Evolutionary conservation across 2,329 filamentous ascomycete genomes (phyloP), one percentile per base, ranked within the genome.

Genomic region (Paradendryphiella salina): DNA sequence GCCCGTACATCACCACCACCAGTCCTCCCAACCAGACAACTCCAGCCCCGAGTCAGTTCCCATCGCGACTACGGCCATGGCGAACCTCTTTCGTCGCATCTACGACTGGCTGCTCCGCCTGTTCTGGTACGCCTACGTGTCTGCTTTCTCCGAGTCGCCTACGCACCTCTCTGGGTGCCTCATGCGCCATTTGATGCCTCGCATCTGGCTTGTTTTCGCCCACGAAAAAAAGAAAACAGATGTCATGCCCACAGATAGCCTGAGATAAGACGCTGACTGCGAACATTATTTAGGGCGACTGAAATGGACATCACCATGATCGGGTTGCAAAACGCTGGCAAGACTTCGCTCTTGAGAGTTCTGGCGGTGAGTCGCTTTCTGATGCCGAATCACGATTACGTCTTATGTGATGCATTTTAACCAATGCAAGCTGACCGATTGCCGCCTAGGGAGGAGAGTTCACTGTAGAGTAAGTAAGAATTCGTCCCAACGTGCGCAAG

Each of bases 241-340:
- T 58, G 32, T 43, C 23, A 37, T 36, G 11, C 14, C 33, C 48
- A 38, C 56, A 46, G 31, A 63, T 41, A 31, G 47, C 39, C 11
- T 31, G 42, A 50, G 34, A 54, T 54, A 46, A 33, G 18, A 52
- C 52, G 60, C 68, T 68, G 57, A 66, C 52, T 50, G 35, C 29
- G 50, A 42, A 50, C 53, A 45, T 50, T 56, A 44, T 61, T 21
- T 56, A 96, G 93, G 94, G 91, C 93, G 64, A 96, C 92, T 62
- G 94, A 99, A 80, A 96, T 99, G 92, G 94, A 99, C 77, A 93
- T 99, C 73, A 97, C 94, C 64, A 96, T 99, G 88, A 93, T 99
- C 73, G 94, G 94, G 18, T 79, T 99, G 71, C 94, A 99, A 74
- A 97, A 97, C 78, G 94, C 94, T 52, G 94, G 94, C 70, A 99